phyloP scores from a whole-genome alignment of 352 stramenopile species.

The Phytopythium helicoides region DNA sequence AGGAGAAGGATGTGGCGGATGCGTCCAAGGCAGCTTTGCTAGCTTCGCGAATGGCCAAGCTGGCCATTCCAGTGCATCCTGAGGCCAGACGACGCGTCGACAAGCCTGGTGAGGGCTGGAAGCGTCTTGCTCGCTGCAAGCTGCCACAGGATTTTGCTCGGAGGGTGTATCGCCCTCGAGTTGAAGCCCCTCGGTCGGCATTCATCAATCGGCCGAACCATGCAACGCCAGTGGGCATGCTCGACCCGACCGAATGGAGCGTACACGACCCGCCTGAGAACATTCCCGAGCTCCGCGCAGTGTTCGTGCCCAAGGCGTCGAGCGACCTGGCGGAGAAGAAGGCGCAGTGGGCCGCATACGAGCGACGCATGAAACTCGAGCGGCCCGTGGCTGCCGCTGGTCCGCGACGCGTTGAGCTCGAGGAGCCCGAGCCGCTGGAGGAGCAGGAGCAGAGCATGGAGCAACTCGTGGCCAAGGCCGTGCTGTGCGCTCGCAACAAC shows the following conservation, averaged over 20 bases:
- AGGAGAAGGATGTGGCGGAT: slow-evolving; percentile 47
- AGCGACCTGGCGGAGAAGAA: slow-evolving; percentile 69
- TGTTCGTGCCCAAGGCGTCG: slow-evolving; percentile 49
- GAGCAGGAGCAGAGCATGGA: slow-evolving; percentile 33
- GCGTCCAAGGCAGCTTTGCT: slow-evolving; percentile 45
- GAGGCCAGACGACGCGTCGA: slow-evolving; percentile 8
- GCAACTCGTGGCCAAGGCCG: slow-evolving; percentile 39
- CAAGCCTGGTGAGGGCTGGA: slow-evolving; percentile 63
- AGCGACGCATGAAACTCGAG: slow-evolving; percentile 7
- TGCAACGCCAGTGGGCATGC: slow-evolving; percentile 60
- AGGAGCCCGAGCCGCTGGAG: slow-evolving; percentile 3
- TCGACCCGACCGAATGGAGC: slow-evolving; percentile 60
- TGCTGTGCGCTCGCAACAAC: slow-evolving; percentile 78
- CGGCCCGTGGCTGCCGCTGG: background rate
- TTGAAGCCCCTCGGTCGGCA: slow-evolving; percentile 48
- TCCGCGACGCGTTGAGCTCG: background rate
- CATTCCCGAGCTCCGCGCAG: slow-evolving; percentile 52
- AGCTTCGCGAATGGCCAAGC: slow-evolving; percentile 54
- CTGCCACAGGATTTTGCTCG: slow-evolving; percentile 62
- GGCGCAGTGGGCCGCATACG: slow-evolving; percentile 35
- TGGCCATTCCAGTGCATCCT: slow-evolving; percentile 34
- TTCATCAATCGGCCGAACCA: slow-evolving; percentile 73
- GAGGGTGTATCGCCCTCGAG: slow-evolving; percentile 51
- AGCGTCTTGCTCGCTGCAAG: slow-evolving; percentile 55
- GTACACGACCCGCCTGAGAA: slow-evolving; percentile 58